Base-by-base conservation (phyloP, 1,139 yeast species). In the Lodderomyces pseudojiufengensis region DNA sequence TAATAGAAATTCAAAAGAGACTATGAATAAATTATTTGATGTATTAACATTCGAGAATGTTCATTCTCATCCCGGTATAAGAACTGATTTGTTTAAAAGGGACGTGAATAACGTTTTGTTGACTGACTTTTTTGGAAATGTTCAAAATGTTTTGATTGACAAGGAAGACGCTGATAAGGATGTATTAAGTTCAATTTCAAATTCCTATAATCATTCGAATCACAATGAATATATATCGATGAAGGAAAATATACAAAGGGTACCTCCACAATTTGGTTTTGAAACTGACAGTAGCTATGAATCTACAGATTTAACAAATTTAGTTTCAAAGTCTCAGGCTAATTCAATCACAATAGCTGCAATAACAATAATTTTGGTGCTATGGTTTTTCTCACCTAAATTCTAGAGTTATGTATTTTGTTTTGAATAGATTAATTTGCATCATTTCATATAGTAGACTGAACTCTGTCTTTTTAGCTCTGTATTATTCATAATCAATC, bases 81-180 rank as follows among this genome's bases (percentile, higher is more conserved):
- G 95, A 44, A 78, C 88, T 0, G 96, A 88, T 54, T 61, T 86
- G 42, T 87, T 80, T 59, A 57, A 72, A 36, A 73, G 95, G 48
- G 76, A 83, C 42, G 70, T 84, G 29, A 68, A 73, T 8, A 78
- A 84, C 27, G 95, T 88, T 3, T 65, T 78, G 39, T 73, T 92
- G 43, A 90, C 98, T 0, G 98, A 94, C 55, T 92, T 92, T 59
- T 90, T 94, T 49, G 98, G 97, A 2, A 90, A 88, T 51, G 86
- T 90, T 16, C 97, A 90, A 57, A 78, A 83, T 40, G 86, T 86
- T 2, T 74, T 84, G 5, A 73, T 85, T 24, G 73, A 65, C 9
- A 80, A 76, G 38, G 62, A 62, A 16, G 76, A 66, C 23, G 32
- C 24, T 27, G 36, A 18, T 7, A 18, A 24, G 14, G 33, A 9